Evolutionary conservation across 129 eudicot genomes (phyloP), one percentile per base, ranked within the genome.

Genomic region (Pseudognaphalium luteoalbum): DNA sequence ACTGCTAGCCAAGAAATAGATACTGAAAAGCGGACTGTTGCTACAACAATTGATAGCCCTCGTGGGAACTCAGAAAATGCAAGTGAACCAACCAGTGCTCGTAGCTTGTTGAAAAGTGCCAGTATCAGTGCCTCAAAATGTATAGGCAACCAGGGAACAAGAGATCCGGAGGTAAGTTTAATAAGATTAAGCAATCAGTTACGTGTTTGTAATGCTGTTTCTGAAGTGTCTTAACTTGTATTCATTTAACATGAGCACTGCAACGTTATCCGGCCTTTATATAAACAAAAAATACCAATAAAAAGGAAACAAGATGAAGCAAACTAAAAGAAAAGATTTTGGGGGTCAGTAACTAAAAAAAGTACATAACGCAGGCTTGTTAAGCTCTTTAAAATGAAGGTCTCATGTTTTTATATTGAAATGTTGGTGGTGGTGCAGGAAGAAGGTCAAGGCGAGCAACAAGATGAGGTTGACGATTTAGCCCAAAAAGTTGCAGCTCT

Each of bases 121-220:
- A 93, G 96, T 70, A 93, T 93, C 51, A 93, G 98, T 80, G 98
- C 87, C 74, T 93, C 98, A 30, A 90, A 93, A 81, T 90, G 98
- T 68, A 68, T 93, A 33, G 98, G 88, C 7, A 85, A 66, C 60
- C 77, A 87, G 73, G 69, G 71, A 70, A 80, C 83, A 78, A 84
- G 30, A 79, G 85, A 83, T 66, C 65, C 72, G 0, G 88, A 93
- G 92, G 98, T 93, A 87, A 22, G 20, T 72, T 79, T 33, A 21
- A 32, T 44, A 56, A 56, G 61, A 56, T 57, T 20, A 57, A 20
- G 12, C 62, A 19, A 16, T 20, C 61, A 56, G 25, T 19, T 7
- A 57, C 9, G 3, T 57, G 28, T 57, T n/a, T 57, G 29, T 57
- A 57, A 57, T 57, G 62, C 22, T n/a, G 25, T 7, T 57, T 57